phyloP scores from a whole-genome alignment of 495 filamentous ascomycete species.

The Aspergillus sclerotioniger region DNA sequence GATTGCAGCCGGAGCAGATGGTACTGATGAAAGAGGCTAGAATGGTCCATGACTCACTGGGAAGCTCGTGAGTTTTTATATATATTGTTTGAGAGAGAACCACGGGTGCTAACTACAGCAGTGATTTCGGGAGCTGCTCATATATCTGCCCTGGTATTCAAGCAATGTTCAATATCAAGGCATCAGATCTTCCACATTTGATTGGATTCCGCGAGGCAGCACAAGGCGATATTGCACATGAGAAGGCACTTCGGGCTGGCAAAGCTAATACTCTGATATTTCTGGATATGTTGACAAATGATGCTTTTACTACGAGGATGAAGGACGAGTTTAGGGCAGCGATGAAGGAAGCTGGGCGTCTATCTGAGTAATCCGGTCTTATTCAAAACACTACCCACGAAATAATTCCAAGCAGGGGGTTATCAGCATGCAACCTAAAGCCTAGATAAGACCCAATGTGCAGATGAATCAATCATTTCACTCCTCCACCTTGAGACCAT shows the following conservation, averaged over 20 bases:
- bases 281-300: slow-evolving; percentile 43
- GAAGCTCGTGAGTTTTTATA: slow-evolving; percentile 12
- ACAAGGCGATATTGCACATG: slow-evolving; percentile 46
- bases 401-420: too few relatives aligned
- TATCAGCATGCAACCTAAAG: too few relatives aligned
- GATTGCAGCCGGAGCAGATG: slow-evolving; percentile 4
- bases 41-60: not conserved
- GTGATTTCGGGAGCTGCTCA: slow-evolving; percentile 19
- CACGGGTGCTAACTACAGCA: not conserved
- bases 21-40: not conserved
- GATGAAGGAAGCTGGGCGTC: not conserved
- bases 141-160: slow-evolving; percentile 18
- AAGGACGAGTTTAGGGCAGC: not conserved
- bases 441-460: too few relatives aligned
- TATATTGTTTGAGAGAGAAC: not conserved
- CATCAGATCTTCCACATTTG: slow-evolving; percentile 41
- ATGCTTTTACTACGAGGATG: slow-evolving; percentile 25
- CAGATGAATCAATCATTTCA: too few relatives aligned
- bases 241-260: slow-evolving; percentile 45
- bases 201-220: slow-evolving; percentile 29
- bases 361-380: too few relatives aligned
- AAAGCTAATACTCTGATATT: slow-evolving; percentile 52
- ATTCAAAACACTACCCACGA: too few relatives aligned
- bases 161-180: slow-evolving; percentile 46
- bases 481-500: not conserved